Conservation (phyloP, 1,284 basidiomycete species). For the Schizopora paradoxa region DNA sequence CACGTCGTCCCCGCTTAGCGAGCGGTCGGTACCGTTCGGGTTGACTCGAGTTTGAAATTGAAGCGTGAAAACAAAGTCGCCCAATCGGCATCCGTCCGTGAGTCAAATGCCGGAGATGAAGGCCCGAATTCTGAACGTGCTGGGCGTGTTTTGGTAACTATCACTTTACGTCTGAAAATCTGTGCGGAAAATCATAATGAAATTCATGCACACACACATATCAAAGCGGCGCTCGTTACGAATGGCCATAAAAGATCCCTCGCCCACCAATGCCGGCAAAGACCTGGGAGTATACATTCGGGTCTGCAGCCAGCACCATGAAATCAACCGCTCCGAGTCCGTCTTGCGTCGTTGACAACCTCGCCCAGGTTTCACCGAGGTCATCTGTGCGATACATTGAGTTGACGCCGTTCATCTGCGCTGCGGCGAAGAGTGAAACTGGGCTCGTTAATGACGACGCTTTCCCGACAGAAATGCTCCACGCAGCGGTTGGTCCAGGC, state of each 20-base stretch:
- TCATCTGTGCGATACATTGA: conserved; percentile 23
- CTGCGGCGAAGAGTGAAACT: conserved; percentile 22
- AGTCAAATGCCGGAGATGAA: no score
- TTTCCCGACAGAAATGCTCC: conserved; percentile 22
- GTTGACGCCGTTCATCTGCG: conserved; percentile 15
- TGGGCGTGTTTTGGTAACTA: no score
- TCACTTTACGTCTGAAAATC: no score
- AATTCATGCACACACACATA: no score
- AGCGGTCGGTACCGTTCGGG: no score
- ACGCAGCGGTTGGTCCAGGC: conserved; percentile 18
- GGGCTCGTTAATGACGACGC: conserved; percentile 21
- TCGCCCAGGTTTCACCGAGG: conserved; percentile 23
- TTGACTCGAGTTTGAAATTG: no score
- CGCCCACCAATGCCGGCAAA: conserved; percentile 23
- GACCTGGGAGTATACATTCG: conserved; percentile 17
- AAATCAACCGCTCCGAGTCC: conserved; percentile 9
- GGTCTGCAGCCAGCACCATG: conserved; percentile 19
- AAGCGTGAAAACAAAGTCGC: no score
- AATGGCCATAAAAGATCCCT: conserved; percentile 14
- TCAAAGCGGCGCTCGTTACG: no score
- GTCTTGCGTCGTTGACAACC: conserved; percentile 19
- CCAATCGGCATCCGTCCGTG: no score
- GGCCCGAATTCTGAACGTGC: no score
- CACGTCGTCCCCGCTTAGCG: no score
- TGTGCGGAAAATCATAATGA: no score